phyloP scores from a whole-genome alignment of 2,329 filamentous ascomycete genomes.

The Epichloe scottii region DNA sequence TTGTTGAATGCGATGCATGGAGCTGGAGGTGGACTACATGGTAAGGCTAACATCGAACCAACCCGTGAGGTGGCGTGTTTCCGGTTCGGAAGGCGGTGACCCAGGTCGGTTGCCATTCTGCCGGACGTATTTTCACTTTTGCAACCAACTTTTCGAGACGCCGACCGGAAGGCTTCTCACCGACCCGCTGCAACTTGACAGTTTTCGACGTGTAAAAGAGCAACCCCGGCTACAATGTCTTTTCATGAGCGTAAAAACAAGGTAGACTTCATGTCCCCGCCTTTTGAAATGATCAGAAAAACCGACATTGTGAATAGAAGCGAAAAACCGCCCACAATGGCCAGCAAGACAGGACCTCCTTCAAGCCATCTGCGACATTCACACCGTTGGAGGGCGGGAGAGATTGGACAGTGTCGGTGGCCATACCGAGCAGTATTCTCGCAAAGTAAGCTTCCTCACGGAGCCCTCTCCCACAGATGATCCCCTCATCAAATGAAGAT shows the following conservation, averaged over 20 bases:
- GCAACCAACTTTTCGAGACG: conserved; percentile 11
- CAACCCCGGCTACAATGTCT: conserved; percentile 15
- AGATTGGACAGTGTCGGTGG: conserved; percentile 64
- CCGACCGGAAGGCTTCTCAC: neutral
- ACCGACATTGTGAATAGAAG: conserved; percentile 26
- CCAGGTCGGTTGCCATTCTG: conserved; percentile 11
- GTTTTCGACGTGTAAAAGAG: neutral
- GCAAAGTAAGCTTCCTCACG: conserved; percentile 42
- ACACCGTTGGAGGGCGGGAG: conserved; percentile 48
- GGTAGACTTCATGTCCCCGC: conserved; percentile 8
- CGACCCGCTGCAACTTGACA: neutral
- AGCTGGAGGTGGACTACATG: neutral
- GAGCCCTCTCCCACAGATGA: neutral
- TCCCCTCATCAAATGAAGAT: neutral
- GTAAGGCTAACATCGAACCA: neutral
- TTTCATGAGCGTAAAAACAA: conserved; percentile 21
- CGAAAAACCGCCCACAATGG: conserved; percentile 34
- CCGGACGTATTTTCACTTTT: conserved; percentile 12
- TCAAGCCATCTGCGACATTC: conserved; percentile 57
- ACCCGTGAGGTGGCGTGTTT: conserved; percentile 1
- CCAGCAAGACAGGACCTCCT: conserved; percentile 30
- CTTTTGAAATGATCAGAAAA: neutral
- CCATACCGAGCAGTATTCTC: conserved; percentile 66
- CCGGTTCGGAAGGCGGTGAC: conserved; percentile 11
- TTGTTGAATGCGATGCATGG: neutral